Evolutionary conservation across 108 stramenopile genomes (phyloP).

Genomic region (Cyclotella kingstonii): DNA sequence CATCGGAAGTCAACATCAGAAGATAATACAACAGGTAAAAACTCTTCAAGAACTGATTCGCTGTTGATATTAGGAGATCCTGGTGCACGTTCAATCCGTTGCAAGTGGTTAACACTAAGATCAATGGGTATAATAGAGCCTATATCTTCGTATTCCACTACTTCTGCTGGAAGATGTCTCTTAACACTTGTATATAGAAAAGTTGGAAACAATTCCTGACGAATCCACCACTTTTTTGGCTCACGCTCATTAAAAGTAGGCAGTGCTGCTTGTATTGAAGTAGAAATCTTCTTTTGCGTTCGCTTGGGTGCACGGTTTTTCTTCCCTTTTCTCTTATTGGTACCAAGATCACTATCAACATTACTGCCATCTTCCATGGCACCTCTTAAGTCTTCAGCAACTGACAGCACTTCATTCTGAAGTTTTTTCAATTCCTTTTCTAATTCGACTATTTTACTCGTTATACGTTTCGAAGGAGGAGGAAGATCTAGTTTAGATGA

Average conservation of each 20-base stretch:
- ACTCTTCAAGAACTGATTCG: slow-evolving; percentile 19
- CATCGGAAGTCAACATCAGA: slow-evolving; percentile 38
- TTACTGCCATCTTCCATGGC: background rate
- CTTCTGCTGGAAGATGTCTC: background rate
- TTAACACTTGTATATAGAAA: background rate
- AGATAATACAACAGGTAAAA: slow-evolving; percentile 30
- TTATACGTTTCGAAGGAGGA: slow-evolving; percentile 9
- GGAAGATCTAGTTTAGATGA: no score
- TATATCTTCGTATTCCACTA: background rate
- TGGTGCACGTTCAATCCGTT: slow-evolving; percentile 11
- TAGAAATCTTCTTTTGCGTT: background rate
- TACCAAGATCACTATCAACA: background rate
- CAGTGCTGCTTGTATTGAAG: background rate
- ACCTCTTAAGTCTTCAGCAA: background rate
- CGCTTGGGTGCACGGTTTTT: no score
- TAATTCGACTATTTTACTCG: slow-evolving; percentile 2
- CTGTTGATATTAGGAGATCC: slow-evolving; percentile 28
- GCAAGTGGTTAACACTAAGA: slow-evolving; percentile 46
- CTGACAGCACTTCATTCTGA: background rate
- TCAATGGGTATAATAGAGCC: slow-evolving; percentile 34
- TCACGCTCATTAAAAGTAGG: slow-evolving; percentile 2
- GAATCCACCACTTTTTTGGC: slow-evolving; percentile 37
- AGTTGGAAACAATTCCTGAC: slow-evolving; percentile 1
- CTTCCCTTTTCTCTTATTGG: no score
- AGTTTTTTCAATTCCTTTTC: background rate